Base-by-base conservation (phyloP, 208 protist species). In the Trypanosoma avium region DNA sequence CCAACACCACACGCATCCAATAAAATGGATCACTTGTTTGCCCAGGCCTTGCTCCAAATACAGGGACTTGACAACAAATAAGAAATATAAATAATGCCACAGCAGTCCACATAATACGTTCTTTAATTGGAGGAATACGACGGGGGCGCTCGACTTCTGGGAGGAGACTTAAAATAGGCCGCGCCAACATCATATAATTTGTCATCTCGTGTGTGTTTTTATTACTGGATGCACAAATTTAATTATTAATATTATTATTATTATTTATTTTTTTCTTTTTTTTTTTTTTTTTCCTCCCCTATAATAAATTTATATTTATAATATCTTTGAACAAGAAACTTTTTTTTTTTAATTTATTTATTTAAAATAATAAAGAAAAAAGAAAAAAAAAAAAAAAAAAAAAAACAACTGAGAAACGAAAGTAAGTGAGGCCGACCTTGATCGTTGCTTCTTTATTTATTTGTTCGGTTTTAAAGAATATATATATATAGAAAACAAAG, bases 1-100 rank as follows among this genome's bases (percentile, higher is more conserved):
- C 99, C 47, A 99, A 90, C 66, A 99, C 98, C 21, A 99, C 96
- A 70, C 99, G 93, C 88, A 99, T 97, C 98, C 98, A 99, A 74
- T 99, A 99, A 73, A 99, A 99, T 35, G 99, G 98, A 83, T 99
- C 99, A 19, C 91, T 92, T 32, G 78, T 67, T 57, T 97, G 98
- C 30, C 85, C 91, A 6, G 96, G 85, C 46, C 90, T 82, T 38
- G 99, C 97, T 67, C 99, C 99, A 75, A 98, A 99, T 1, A 99
- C 93, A 26, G 99, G 99, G 29, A 99, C 98, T 80, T 99, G 99
- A 78, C 94, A 98, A 80, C 96, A 99, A 26, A 99, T 95, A 6
- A 99, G 85, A 82, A 99, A 99, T 57, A 99, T 97, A 68, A 99
- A 98, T 17, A 99, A 90, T 48, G 97, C 97, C 6, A 97, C 84